Evolutionary conservation across 495 filamentous ascomycete genomes (phyloP), one percentile per base, ranked within the genome.

Genomic region (Polyplosphaeria fusca): DNA sequence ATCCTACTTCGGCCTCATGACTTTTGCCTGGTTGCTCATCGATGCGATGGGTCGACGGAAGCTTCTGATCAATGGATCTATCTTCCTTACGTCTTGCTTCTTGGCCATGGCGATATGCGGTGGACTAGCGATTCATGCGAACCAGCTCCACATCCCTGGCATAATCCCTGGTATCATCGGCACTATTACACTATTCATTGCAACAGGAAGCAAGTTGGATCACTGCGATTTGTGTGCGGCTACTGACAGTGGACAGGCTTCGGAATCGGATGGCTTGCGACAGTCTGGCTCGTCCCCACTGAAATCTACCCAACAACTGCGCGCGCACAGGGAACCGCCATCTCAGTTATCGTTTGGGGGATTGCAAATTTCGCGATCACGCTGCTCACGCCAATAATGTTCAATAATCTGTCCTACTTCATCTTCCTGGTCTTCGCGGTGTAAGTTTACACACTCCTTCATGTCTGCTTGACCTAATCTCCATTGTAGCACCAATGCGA

Each of bases 271-370:
- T 83, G 79, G 80, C 66, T 83, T 7, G 61, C 78, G 1, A 75
- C 80, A 5, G 70, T 75, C 38, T 83, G 79, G 80, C 66, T 82
- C 13, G 80, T 83, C 46, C 80, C 80, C 2, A 83, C 80, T 0
- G 79, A 83, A 57, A 81, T 83, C 54, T 82, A 74, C 58, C 76
- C 80, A 9, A 77, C 71, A 20, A 74, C 72, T 12, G 77, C 80
- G 11, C 69, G 80, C 22, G 79, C 79, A 16, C 74, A 77, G 63
- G 80, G 77, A 4, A 73, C 75, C 25, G 75, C 78, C 39, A 70
- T 81, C 41, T 73, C 67, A 13, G 78, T 82, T 37, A 73, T 82
- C 32, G 67, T 80, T 44, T 83, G 80, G 80, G 80, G 80, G 3
- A 38, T 82, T 22, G 76, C 77, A 19, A 83, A 83, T 56, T 82